Evolutionary conservation across 768 basidiomycete genomes (phyloP).

Genomic region (Aureoboletus auriporus): DNA sequence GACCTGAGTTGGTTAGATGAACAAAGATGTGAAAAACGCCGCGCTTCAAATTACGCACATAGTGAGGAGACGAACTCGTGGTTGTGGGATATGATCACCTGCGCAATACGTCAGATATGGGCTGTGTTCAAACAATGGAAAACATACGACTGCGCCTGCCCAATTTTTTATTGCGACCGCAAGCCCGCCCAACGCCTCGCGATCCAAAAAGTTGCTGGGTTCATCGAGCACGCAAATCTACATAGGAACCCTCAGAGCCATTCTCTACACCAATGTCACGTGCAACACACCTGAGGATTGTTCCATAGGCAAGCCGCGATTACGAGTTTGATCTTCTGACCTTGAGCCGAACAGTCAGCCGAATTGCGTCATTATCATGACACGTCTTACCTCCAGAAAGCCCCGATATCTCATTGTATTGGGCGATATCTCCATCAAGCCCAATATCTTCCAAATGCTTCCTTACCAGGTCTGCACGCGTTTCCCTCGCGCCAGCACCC

Average conservation of each 20-base stretch:
- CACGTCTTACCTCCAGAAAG: constrained; percentile 74
- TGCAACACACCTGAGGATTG: constrained; percentile 71
- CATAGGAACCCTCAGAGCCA: constrained; percentile 32
- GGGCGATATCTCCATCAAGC: constrained; percentile 94
- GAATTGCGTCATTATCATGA: constrained; percentile 8
- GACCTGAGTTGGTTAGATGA: constrained; percentile 43
- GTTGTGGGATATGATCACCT: constrained; percentile 97
- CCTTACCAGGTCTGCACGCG: constrained; percentile 72
- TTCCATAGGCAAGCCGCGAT: constrained; percentile 96
- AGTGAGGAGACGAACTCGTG: constrained; percentile 80
- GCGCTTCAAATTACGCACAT: constrained; percentile 46
- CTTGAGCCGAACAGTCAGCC: constrained; percentile 33
- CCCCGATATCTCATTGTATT: constrained; percentile 95
- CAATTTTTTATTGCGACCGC: constrained; percentile 94
- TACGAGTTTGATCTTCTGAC: constrained; percentile 96
- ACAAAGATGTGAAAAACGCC: constrained; percentile 12
- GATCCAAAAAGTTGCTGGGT: constrained; percentile 96
- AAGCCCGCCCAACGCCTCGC: constrained; percentile 91
- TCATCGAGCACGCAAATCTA: constrained; percentile 73
- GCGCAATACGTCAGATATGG: constrained; percentile 19
- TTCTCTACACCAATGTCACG: neutral
- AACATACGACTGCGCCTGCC: constrained; percentile 78
- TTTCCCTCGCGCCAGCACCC: constrained; percentile 90
- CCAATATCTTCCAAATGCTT: constrained; percentile 95
- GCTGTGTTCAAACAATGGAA: constrained; percentile 9